Base-by-base conservation (phyloP, 1,284 basidiomycete genomes). In the Ceratobasidium sp. region DNA sequence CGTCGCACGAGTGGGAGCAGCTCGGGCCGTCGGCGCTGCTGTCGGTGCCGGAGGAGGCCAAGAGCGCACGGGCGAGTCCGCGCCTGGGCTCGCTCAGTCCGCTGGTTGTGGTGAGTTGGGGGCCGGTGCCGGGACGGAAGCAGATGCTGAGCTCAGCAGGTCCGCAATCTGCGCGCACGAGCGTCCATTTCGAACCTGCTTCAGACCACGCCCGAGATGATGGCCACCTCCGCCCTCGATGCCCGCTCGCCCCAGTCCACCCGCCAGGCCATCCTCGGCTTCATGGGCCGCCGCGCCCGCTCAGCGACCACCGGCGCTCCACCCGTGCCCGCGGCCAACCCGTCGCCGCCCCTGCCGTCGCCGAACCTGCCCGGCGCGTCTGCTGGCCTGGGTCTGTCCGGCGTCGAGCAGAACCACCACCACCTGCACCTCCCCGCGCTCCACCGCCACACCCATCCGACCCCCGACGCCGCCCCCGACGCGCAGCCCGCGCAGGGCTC, bases 211-310 rank as follows among this genome's bases (percentile, higher is more conserved):
- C 51, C 53, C 53, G 58, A 61, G 53, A 72, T 72, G 41, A 48
- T 56, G 56, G 58, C 58, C 24, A 72, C 54, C 13, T 61, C 69
- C 11, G 43, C 46, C 5, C 41, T 56, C 34, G 69, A 56, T 56
- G 54, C 54, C 6, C 58, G 54, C 1, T 56, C 66, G n/a, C 39
- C 69, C 11, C 51, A 37, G 69, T 65, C 43, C 48, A 59, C 61
- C n/a, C 74, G 74, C 46, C 74, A 75, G 64, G 29, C 74, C 19
- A 59, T 75, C 16, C 66, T 75, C 22, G 74, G 74, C 24, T 75
- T 75, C 46, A 75, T 75, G 74, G 74, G 74, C 37, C 63, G 64
- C 13, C 74, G 74, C n/a, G 59, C 54, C 39, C 74, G 74, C 41
- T 66, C 74, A n/a, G 61, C 62, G 41, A 75, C 74, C n/a, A 69